Base-by-base conservation (phyloP, 2,329 filamentous ascomycete genomes). In the Cercospora canescens region DNA sequence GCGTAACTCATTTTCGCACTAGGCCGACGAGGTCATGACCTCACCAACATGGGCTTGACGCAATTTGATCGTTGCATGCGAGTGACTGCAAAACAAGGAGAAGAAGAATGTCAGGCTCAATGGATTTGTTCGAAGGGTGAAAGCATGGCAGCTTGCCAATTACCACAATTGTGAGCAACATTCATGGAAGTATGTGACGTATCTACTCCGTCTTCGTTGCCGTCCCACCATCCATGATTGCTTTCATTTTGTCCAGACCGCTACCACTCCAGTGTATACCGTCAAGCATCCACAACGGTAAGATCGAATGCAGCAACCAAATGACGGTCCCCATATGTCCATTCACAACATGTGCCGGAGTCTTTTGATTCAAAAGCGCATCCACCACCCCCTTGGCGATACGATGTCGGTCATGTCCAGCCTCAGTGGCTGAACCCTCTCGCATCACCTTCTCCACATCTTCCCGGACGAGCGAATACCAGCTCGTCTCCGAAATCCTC, bases 391-490 rank as follows among this genome's bases (percentile, higher is more conserved):
- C 52, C 16, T 48, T 34, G 28, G 70, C 70, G 9, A 69, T 54
- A 12, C 50, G 18, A 52, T 62, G 54, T 45, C 65, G 55, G 63
- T 72, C 70, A 54, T 64, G 60, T 5, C 60, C 64, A 4, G 45
- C 67, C 35, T 35, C 60, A 35, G 28, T 50, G 4, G 30, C 37
- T 37, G 65, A 28, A n/a, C 48, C 37, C 7, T 54, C 54, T 1
- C 55, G 18, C 68, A 67, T 66, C 30, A 57, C 50, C 16, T 30
- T 54, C 35, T 71, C 68, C 9, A 62, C 62, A 12, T 84, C 81
- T 1, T 75, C 76, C 34, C 81, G 79, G 48, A 87, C 79, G 0
- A 84, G 81, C 32, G 79, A 68, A 73, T 86, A 87, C 30, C 84
- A 76, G 1, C 81, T 84, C 45, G 78, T 77, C 6, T 79, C 77